Percentiles rank a stretch among this genome's conserved stretches.
Conservation (phyloP, 352 stramenopile genomes). For the Thraustochytrium striatum region DNA sequence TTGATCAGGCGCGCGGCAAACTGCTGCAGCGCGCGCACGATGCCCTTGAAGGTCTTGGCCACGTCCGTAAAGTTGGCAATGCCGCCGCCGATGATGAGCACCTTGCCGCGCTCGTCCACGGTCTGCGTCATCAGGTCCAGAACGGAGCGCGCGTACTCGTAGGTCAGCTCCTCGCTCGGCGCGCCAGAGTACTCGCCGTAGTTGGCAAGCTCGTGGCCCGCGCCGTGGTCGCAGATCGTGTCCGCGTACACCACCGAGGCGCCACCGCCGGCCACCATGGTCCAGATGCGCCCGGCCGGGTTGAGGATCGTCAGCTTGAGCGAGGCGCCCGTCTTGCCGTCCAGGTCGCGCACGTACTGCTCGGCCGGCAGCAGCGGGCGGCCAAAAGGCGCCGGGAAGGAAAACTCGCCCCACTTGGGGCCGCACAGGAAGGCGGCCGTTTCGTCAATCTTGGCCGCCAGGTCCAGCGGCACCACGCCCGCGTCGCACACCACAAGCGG, state of each 20-base stretch:
- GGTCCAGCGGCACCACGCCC: constrained; percentile 82
- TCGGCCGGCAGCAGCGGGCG: constrained; percentile 91
- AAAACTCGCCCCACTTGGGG: constrained; percentile 84
- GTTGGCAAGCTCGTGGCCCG: constrained; percentile 87
- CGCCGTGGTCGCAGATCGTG: constrained; percentile 91
- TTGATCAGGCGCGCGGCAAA: constrained; percentile 84
- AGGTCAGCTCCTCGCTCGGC: constrained; percentile 90
- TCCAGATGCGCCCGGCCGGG: constrained; percentile 89
- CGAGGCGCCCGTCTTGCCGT: constrained; percentile 88
- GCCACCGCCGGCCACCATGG: constrained; percentile 91
- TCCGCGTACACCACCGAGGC: constrained; percentile 94
- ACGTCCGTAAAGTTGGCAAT: constrained; percentile 98
- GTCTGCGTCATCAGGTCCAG: constrained; percentile 89
- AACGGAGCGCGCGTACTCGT: constrained; percentile 93
- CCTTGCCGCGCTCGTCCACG: constrained; percentile 80
- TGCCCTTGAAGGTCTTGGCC: constrained; percentile 91
- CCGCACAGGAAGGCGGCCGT: constrained; percentile 87
- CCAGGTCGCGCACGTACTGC: constrained; percentile 86
- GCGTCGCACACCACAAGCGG: constrained; percentile 85
- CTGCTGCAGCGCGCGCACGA: constrained; percentile 87
- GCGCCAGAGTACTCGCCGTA: constrained; percentile 95
- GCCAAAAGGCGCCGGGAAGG: constrained; percentile 91
- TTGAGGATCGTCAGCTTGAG: constrained; percentile 96
- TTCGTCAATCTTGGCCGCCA: constrained; percentile 94
- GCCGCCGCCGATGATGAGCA: constrained; percentile 92